Conservation (phyloP, 2,329 filamentous ascomycete genomes). For the Colletotrichum sp. region DNA sequence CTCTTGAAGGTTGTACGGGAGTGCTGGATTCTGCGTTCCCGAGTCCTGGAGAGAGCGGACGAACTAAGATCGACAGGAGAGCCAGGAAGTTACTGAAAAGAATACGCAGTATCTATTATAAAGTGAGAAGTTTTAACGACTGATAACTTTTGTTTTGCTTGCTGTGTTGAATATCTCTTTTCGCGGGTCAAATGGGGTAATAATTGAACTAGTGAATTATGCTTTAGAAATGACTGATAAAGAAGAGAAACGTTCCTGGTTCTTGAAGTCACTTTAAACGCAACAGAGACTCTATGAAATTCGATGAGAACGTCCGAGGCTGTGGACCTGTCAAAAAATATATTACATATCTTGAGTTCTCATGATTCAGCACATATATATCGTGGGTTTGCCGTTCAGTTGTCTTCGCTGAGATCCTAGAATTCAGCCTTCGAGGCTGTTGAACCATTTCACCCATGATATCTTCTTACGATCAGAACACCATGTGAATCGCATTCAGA, state of each 20-base stretch:
- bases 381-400: too few species aligned
- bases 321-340: not conserved
- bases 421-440: not conserved
- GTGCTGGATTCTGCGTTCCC: not conserved
- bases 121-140: not conserved
- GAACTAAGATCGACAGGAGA: not conserved
- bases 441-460: not conserved
- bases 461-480: not conserved
- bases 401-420: not conserved
- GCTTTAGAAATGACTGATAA: accelerated
- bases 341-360: not conserved
- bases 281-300: accelerated
- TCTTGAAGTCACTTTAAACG: not conserved
- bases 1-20: not conserved
- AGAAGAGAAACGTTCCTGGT: not conserved
- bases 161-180: not conserved
- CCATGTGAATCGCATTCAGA: not conserved
- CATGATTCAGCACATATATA: accelerated
- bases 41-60: not conserved
- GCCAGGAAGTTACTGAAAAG: not conserved
- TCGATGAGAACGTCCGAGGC: not conserved
- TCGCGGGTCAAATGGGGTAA: too few species aligned
- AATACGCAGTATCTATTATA: not conserved
- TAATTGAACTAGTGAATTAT: not conserved
- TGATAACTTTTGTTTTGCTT: not conserved